Evolutionary conservation across 106 monocot species (phyloP).

Genomic region (Gastrodia elata): DNA sequence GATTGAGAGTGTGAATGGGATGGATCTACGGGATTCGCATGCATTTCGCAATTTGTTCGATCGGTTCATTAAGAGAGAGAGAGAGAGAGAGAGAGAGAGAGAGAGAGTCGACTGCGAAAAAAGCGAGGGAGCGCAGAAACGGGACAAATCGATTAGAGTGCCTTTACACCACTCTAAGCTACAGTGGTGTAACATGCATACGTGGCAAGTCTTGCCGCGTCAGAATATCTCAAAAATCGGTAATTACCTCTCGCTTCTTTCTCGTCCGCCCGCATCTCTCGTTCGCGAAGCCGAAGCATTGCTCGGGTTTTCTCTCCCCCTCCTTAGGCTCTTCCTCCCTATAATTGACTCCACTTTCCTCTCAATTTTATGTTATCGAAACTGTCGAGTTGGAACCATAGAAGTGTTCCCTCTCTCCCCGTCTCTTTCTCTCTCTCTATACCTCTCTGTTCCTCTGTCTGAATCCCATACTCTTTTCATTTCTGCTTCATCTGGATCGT

Average conservation of each 20-base stretch:
- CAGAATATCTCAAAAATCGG: too few relatives aligned
- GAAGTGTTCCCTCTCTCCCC: background rate
- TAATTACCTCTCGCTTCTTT: too few relatives aligned
- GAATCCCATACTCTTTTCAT: background rate
- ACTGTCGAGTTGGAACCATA: background rate
- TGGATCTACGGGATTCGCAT: conserved; percentile 9
- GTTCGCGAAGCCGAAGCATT: too few relatives aligned
- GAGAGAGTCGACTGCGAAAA: background rate
- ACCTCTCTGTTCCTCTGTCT: too few relatives aligned
- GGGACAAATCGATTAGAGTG: background rate
- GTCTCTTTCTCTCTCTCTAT: background rate
- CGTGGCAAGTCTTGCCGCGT: too few relatives aligned
- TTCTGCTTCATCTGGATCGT: background rate
- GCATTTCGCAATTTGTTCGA: conserved; percentile 4
- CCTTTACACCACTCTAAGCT: too few relatives aligned
- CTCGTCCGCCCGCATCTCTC: too few relatives aligned
- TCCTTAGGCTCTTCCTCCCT: too few relatives aligned
- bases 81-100: background rate
- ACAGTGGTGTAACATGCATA: too few relatives aligned
- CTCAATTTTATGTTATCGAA: background rate
- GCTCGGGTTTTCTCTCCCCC: too few relatives aligned
- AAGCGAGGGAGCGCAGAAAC: background rate
- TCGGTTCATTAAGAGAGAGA: conserved; percentile 5
- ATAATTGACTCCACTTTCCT: background rate
- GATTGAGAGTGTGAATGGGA: background rate